A percentile compares a stretch with the other conserved stretches of the same genome.
Conservation (phyloP, 768 basidiomycete genomes). For the Calocybe indica region DNA sequence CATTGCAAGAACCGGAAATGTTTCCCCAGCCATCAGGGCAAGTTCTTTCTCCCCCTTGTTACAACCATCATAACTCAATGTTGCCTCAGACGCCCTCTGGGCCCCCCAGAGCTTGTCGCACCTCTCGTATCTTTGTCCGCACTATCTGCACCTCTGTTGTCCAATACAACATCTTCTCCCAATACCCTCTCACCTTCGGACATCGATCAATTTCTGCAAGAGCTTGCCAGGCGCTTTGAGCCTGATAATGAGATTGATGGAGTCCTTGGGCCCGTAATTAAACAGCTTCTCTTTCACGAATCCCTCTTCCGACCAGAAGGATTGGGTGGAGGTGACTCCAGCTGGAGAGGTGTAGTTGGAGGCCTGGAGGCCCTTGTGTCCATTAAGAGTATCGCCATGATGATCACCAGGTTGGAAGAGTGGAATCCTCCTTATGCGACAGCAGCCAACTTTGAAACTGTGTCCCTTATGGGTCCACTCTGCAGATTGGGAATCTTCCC, state of each 20-base stretch:
- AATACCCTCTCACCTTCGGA: conserved; percentile 59
- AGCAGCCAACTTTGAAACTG: conserved; percentile 54
- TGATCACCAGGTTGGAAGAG: conserved; percentile 70
- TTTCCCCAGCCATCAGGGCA: conserved; percentile 86
- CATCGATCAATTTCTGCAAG: conserved; percentile 75
- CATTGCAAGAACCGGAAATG: conserved; percentile 89
- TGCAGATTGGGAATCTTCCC: conserved; percentile 81
- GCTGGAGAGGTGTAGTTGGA: conserved; percentile 82
- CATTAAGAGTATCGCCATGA: conserved; percentile 76
- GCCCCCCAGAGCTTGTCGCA: conserved; percentile 74
- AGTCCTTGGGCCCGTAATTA: conserved; percentile 73
- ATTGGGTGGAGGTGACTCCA: conserved; percentile 63
- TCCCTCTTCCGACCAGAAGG: conserved; percentile 64
- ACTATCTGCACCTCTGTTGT: conserved; percentile 58
- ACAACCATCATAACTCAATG: neutral
- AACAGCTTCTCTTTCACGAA: conserved; percentile 53
- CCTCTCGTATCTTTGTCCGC: conserved; percentile 74
- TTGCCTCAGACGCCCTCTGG: conserved; percentile 55
- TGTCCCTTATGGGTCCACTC: conserved; percentile 78
- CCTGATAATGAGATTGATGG: conserved; percentile 72
- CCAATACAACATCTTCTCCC: conserved; percentile 37
- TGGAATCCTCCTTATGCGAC: conserved; percentile 65
- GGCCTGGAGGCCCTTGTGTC: conserved; percentile 78
- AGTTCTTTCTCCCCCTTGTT: conserved; percentile 11
- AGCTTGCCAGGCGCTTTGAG: conserved; percentile 77